Percentiles rank a stretch among this genome's conserved stretches.
Evolutionary conservation across 2,329 filamentous ascomycete genomes (phyloP).

Genomic region (Ambrosiella cleistominuta): DNA sequence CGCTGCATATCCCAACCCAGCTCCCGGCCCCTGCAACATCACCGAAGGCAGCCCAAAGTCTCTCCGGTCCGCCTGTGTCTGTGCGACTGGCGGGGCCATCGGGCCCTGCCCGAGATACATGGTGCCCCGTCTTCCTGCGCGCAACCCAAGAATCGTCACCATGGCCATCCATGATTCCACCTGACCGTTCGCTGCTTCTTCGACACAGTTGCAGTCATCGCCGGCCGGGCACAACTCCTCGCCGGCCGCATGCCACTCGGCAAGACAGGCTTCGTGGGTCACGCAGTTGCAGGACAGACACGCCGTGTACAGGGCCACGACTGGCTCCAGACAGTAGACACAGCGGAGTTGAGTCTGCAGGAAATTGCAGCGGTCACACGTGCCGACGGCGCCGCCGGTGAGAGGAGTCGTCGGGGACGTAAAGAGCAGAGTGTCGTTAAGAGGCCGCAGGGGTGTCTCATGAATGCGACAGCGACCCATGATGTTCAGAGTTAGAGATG

Average conservation of each 20-base stretch:
- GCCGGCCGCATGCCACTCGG: conserved; percentile 39
- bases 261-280: conserved; percentile 40
- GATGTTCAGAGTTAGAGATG: conserved; percentile 30
- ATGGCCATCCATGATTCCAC: conserved; percentile 45
- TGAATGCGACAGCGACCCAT: conserved; percentile 45
- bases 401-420: conserved; percentile 19
- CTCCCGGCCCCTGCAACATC: neutral
- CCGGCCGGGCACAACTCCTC: conserved; percentile 43
- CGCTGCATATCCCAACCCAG: conserved; percentile 5
- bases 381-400: conserved; percentile 30
- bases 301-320: conserved; percentile 40
- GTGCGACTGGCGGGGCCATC: neutral
- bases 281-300: conserved; percentile 47
- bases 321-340: conserved; percentile 43
- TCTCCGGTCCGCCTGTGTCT: neutral
- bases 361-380: conserved; percentile 33
- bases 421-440: conserved; percentile 23
- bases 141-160: conserved; percentile 23
- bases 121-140: conserved; percentile 8
- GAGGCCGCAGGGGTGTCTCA: conserved; percentile 43
- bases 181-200: conserved; percentile 37
- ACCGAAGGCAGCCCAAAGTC: neutral
- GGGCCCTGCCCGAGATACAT: neutral
- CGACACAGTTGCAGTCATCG: conserved; percentile 45
- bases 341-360: conserved; percentile 34